Base-by-base conservation (phyloP, 257 asterid genomes). In the Scutellaria galericulata region DNA sequence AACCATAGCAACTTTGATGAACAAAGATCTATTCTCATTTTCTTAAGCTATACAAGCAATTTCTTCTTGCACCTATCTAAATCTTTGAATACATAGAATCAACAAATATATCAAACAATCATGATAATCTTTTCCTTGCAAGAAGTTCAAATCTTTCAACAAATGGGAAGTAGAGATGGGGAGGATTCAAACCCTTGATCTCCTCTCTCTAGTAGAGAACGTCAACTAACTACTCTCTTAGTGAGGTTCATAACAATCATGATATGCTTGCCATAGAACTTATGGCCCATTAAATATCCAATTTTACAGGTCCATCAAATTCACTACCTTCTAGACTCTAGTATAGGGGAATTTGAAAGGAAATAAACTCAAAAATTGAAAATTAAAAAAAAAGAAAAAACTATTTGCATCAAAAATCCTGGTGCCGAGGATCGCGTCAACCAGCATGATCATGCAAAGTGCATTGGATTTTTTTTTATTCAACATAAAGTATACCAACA, bases 381-480 rank as follows among this genome's bases (percentile, higher is more conserved):
- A 75, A 20, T 41, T 8, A 9, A 58, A 15, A 61, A 13, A 6
- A 24, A 22, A 57, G 53, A 50, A 24, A 22, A 57, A 62, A 50
- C 15, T 11, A 10, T 6, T 7, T 55, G 39, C 35, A 63, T 8
- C 11, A 14, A 64, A 27, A 56, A 41, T 31, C 40, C 51, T 7
- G 40, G 42, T 48, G 7, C 47, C 58, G 24, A 66, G 10, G 48
- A 44, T 39, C 2, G 66, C 66, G 44, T 4, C 74, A 57, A 54
- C 8, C 70, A 71, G 53, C 64, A 66, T 12, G 61, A 72, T 66
- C 55, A 60, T 42, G 64, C 62, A 63, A 66, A 42, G 35, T 67
- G 14, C 27, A 15, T 56, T 40, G 10, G 27, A 53, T 14, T 45
- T 60, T 0, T 24, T 24, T 24, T 24, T 24, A 24, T 1, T 24